Base-by-base conservation (phyloP, 371 early-diverging fungal species). In the Catenaria anguillulae region DNA sequence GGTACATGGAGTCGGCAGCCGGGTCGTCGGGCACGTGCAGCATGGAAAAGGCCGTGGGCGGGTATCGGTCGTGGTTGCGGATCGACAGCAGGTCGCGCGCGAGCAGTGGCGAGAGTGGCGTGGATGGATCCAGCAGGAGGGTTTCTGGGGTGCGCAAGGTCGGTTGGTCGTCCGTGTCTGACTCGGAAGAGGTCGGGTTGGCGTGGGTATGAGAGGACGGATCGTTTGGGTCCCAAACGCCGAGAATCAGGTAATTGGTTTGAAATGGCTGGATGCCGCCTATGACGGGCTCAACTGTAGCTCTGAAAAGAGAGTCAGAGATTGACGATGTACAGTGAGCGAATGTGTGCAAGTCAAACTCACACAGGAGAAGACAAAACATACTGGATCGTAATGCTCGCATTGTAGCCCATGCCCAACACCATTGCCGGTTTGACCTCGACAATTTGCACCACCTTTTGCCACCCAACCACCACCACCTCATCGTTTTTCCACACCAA, bases 391-490 rank as follows among this genome's bases (percentile, higher is more conserved):
- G 42, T 13, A 42, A 58, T 42, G 8, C 19, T 17, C 2, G 59
- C 40, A 13, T 58, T n/a, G 26, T 36, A 26, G 17, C 26, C 59
- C 24, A 26, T 33, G 8, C 42, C 59, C 45, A 23, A 43, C 12
- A 43, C 21, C 45, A 3, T 10, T 43, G 45, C 45, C 4, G 3
- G 21, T 19, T 60, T 66, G 69, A 33, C 24, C 45, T 43, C 19
- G 21, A 43, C 21, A 15, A 93, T 76, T 68, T 88, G 92, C 43
- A 97, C 87, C 36, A 79, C 81, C 64, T 95, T 86, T 2, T 92
- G 95, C 97, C 97, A 97, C 0, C 91, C 94, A 60, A 94, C 83
- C 43, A 90, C 66, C 56, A 97, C 70, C 0, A 82, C 83, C 3
- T 68, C 74, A 45, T 84, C 84, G 46, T 79, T 77, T 54, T 82